Evolutionary conservation across 2,329 filamentous ascomycete genomes (phyloP).

Genomic region (Dissoconium aciculare): DNA sequence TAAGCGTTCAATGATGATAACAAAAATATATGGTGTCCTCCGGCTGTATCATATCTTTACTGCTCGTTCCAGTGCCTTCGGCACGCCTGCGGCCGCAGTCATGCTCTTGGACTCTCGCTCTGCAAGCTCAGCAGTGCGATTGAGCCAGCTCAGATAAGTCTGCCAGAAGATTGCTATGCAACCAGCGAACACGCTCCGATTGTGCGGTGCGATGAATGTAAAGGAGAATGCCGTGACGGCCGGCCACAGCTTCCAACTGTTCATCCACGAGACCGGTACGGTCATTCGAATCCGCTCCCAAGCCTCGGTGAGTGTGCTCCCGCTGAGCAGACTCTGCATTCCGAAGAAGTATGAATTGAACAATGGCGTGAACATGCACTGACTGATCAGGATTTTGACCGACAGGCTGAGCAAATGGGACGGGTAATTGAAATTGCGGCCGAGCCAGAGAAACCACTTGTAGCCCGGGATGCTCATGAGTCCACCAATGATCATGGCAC

Average conservation of each 20-base stretch:
- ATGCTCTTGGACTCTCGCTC: constrained; percentile 13
- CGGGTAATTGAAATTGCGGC: constrained; percentile 67
- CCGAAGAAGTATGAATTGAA: constrained; percentile 40
- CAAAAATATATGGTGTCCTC: too few relatives aligned
- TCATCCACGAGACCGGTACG: constrained; percentile 60
- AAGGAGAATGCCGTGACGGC: constrained; percentile 76
- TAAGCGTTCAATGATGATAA: too few relatives aligned
- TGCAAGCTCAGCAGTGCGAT: constrained; percentile 52
- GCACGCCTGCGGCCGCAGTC: too few relatives aligned
- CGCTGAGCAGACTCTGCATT: constrained; percentile 37
- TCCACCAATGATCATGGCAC: constrained; percentile 61
- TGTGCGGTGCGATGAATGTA: constrained; percentile 65
- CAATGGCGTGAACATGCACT: constrained; percentile 60
- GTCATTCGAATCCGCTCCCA: constrained; percentile 58
- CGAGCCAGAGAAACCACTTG: constrained; percentile 70
- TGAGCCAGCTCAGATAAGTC: constrained; percentile 72
- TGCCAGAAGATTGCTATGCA: constrained; percentile 79
- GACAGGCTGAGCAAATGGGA: constrained; percentile 56
- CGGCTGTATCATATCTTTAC: too few relatives aligned
- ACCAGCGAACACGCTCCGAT: constrained; percentile 62
- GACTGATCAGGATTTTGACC: constrained; percentile 68
- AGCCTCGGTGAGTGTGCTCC: constrained; percentile 48
- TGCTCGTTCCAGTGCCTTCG: too few relatives aligned
- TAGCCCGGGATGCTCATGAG: constrained; percentile 63
- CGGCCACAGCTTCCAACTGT: constrained; percentile 79